phyloP scores from a whole-genome alignment of 75 land plant species.

The Cunninghamia lanceolata region DNA sequence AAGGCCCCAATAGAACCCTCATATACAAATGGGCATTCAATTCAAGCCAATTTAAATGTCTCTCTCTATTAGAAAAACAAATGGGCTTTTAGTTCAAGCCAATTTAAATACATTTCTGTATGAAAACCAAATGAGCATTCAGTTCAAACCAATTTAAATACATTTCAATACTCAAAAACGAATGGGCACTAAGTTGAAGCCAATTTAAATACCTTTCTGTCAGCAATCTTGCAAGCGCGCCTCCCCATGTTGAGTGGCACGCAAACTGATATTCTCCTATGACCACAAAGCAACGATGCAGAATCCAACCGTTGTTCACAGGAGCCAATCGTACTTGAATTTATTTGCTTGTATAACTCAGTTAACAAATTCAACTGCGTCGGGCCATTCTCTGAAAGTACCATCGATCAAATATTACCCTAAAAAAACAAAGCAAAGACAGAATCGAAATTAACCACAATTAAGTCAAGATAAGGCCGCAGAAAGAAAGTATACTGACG shows the following conservation, averaged over 20 bases:
- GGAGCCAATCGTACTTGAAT: neutral
- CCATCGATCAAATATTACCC: neutral
- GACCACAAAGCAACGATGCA: constrained; percentile 3
- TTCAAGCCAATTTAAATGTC: neutral
- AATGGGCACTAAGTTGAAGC: neutral
- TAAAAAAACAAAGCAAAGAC: neutral
- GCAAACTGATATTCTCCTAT: constrained; percentile 59
- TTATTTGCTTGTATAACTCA: neutral
- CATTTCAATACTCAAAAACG: neutral
- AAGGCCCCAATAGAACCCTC: neutral
- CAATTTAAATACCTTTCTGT: constrained; percentile 68
- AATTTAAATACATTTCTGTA: neutral
- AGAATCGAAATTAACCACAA: neutral
- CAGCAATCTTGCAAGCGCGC: constrained; percentile 90
- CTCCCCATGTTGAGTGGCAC: constrained; percentile 85
- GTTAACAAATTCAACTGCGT: neutral
- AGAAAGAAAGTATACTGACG: neutral
- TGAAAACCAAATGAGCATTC: neutral
- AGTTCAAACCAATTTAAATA: neutral
- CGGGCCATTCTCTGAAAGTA: neutral
- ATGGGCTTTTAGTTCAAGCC: neutral
- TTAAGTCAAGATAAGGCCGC: neutral
- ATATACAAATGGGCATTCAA: neutral
- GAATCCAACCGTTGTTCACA: neutral
- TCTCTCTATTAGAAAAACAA: neutral